A percentile compares a stretch with the other conserved stretches of the same genome.
phyloP scores from a whole-genome alignment of 2,329 filamentous ascomycete genomes.

The Xenoacremonium recifei region DNA sequence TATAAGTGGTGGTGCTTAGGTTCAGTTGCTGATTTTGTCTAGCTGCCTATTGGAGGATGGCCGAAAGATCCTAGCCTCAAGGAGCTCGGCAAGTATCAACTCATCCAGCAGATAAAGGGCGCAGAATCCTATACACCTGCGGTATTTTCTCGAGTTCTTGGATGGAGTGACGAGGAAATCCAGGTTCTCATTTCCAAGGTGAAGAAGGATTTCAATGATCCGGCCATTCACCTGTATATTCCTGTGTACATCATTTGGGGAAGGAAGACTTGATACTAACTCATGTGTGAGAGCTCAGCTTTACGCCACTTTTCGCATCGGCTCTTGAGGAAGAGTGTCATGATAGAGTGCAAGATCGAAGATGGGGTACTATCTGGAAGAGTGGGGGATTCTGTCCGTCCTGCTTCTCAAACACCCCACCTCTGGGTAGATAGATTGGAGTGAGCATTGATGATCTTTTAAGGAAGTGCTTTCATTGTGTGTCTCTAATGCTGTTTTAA shows the following conservation, averaged over 20 bases:
- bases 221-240: slow-evolving; percentile 13
- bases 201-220: slow-evolving; percentile 13
- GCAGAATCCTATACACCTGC: slow-evolving; percentile 8
- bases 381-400: too few species aligned
- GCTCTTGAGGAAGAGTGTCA: too few species aligned
- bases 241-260: slow-evolving; percentile 13
- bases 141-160: slow-evolving; percentile 10
- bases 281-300: too few species aligned
- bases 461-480: too few species aligned
- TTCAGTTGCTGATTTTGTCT: slow-evolving; percentile 3
- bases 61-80: slow-evolving; percentile 3
- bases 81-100: slow-evolving; percentile 3
- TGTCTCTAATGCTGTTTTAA: too few species aligned
- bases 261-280: not conserved
- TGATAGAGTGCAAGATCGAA: too few species aligned
- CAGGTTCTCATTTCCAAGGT: slow-evolving; percentile 12
- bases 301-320: too few species aligned
- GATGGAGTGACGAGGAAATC: slow-evolving; percentile 10
- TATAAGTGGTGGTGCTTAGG: not conserved
- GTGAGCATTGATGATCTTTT: too few species aligned
- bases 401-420: too few species aligned
- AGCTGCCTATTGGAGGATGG: slow-evolving; percentile 5
- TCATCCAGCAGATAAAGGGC: slow-evolving; percentile 6
- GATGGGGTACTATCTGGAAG: too few species aligned
- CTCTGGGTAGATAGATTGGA: too few species aligned